Percentiles rank a stretch among this genome's conserved stretches.
phyloP scores from a whole-genome alignment of 768 basidiomycete species.

The Suillus lakei region DNA sequence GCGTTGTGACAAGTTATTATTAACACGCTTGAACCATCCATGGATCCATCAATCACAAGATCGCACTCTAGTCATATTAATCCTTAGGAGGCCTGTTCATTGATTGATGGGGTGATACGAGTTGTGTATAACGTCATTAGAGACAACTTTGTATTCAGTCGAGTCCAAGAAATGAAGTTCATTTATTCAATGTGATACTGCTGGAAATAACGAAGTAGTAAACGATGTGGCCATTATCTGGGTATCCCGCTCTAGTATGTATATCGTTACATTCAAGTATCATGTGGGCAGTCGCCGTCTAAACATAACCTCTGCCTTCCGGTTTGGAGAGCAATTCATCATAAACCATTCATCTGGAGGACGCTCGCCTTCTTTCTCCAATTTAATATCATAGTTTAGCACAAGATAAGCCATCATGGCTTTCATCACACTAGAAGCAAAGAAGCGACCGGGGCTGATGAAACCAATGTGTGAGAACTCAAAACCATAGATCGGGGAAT shows the following conservation, averaged over 20 bases:
- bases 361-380: slow-evolving; percentile 38
- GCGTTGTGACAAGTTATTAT: neutral
- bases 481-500: neutral
- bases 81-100: neutral
- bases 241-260: slow-evolving; percentile 13
- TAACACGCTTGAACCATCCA: neutral
- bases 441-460: slow-evolving; percentile 48
- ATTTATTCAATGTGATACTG: neutral
- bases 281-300: slow-evolving; percentile 29
- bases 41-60: neutral
- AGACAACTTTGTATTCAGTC: neutral
- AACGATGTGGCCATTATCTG: slow-evolving; percentile 16
- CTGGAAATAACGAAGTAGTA: slow-evolving; percentile 13
- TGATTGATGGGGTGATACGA: neutral
- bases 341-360: slow-evolving; percentile 40
- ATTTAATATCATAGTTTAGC: slow-evolving; percentile 43
- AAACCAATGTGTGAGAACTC: slow-evolving; percentile 11
- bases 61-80: neutral
- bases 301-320: slow-evolving; percentile 41
- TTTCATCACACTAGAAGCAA: slow-evolving; percentile 45
- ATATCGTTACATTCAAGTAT: slow-evolving; percentile 9
- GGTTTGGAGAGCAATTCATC: slow-evolving; percentile 43
- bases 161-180: slow-evolving; percentile 5
- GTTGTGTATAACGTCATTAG: neutral
- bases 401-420: slow-evolving; percentile 46